Evolutionary conservation across 768 basidiomycete genomes (phyloP), one percentile per base, ranked within the genome.

Genomic region (Russula compacta): DNA sequence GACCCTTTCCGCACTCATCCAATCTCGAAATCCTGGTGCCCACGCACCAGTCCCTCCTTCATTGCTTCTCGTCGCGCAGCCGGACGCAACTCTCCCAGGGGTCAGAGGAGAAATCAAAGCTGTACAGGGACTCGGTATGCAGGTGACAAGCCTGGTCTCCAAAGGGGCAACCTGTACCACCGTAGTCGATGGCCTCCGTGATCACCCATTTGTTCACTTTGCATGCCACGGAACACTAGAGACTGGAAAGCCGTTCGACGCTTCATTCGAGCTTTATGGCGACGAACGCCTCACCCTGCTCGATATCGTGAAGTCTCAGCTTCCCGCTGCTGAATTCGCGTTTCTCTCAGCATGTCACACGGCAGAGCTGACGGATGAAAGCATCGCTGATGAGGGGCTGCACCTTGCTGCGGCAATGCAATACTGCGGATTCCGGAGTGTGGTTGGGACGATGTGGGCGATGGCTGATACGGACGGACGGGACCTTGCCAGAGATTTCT

Each of bases 391-490:
- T 6, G 48, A 49, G 29, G 48, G 6, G 7, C 48, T 49, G 6
- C 44, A 19, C 19, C 19, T 44, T 10, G 21, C 19, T 8, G 44
- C 44, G 9, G 44, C 44, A 10, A 8, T 21, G 19, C 44, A 44
- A 14, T 21, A 44, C 19, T 44, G 19, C 1, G 44, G 19, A 21
- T 44, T 44, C 19, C n/a, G 44, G 8, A 21, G 44, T 19, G 44
- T 44, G 19, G 44, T 44, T 11, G 44, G 44, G 24, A 60, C 65
- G 1, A 57, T 64, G 57, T 66, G 65, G 65, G 56, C 10, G 10
- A 66, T 66, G 55, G 53, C n/a, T 1, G 64, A 63, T 12, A 32
- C 9, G 2, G 64, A 66, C 17, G 62, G 59, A 4, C 58, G 48
- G n/a, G 36, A 49, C 17, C 38, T 66, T 6, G 56, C 62, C 4